Evolutionary conservation across 78 protist species (phyloP), one percentile per base, ranked within the genome.

Genomic region (Dictyostelium firmibasis): DNA sequence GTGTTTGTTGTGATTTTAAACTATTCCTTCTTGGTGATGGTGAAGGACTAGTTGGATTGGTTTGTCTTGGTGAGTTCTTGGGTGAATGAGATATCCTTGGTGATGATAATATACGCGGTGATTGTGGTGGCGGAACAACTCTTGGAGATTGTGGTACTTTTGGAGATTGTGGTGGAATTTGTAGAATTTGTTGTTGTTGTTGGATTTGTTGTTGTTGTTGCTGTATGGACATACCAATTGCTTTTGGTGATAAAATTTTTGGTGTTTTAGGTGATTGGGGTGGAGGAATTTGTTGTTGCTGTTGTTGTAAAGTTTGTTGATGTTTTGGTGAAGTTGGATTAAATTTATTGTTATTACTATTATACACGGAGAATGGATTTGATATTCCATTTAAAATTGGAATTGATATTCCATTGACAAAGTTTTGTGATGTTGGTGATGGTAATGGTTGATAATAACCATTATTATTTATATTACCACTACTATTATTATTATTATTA

Each of bases 1-100:
- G 74, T 64, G 74, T 64, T 64, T 64, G 74, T n/a, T n/a, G 74
- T 64, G 74, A n/a, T 64, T 64, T 64, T 64, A 64, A 25, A n/a
- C 74, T 64, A 64, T 64, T 64, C 31, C 41, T 70, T 70, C 77
- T 70, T 70, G 77, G 77, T 14, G 77, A 70, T 25, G 77, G 77
- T 9, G 43, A 25, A 4, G 77, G 77, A 27, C 38, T 29, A 9
- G 74, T 20, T 64, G 74, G 74, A 9, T 64, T 50, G 29, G 74
- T 70, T 70, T 25, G 43, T 31, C 77, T 70, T 11, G 77, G 77
- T 31, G 77, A 70, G 16, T 70, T 70, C 77, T 70, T 70, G 27
- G 77, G 77, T 9, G 77, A 70, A 13, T 25, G 36, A 31, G 29
- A 13, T 31, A 70, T 29, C 31, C 77, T 70, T 29, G 77, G 77